Evolutionary conservation across 257 asterid genomes (phyloP).

Genomic region (Salvia miltiorrhiza): DNA sequence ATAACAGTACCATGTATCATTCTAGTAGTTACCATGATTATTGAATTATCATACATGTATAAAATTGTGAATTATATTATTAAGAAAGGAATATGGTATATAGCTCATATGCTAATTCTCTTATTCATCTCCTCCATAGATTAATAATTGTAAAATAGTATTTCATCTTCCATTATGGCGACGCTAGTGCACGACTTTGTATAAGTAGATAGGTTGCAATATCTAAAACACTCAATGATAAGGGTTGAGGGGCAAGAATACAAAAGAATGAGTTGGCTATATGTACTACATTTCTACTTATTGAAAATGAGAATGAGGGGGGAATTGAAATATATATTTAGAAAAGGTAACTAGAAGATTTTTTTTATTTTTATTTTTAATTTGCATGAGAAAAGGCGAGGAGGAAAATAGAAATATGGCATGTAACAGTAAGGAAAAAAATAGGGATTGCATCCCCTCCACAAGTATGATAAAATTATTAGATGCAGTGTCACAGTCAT

Average conservation of each 20-base stretch:
- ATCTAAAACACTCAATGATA: conserved; percentile 20
- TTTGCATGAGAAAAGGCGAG: conserved; percentile 33
- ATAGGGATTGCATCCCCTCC: conserved; percentile 35
- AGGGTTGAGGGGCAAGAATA: conserved; percentile 26
- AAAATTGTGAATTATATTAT: background rate
- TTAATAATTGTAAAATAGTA: background rate
- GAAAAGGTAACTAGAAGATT: background rate
- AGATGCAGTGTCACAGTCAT: conserved; percentile 62
- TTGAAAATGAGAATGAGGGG: conserved; percentile 8
- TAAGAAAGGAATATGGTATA: background rate
- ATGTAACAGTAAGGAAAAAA: conserved; percentile 15
- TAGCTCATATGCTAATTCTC: background rate
- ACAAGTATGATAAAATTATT: conserved; percentile 43
- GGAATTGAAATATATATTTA: background rate
- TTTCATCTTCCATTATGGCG: background rate
- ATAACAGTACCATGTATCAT: no score
- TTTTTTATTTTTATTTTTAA: conserved; percentile 1
- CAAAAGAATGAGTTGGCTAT: conserved; percentile 35
- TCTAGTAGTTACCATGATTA: background rate
- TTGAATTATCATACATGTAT: background rate
- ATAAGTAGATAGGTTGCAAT: conserved; percentile 5
- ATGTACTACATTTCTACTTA: conserved; percentile 25
- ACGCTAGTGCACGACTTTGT: background rate
- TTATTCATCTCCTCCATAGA: background rate
- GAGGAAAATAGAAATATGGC: conserved; percentile 7